Conservation (phyloP, 805 yeast species). For the Candida dajiaensis region DNA sequence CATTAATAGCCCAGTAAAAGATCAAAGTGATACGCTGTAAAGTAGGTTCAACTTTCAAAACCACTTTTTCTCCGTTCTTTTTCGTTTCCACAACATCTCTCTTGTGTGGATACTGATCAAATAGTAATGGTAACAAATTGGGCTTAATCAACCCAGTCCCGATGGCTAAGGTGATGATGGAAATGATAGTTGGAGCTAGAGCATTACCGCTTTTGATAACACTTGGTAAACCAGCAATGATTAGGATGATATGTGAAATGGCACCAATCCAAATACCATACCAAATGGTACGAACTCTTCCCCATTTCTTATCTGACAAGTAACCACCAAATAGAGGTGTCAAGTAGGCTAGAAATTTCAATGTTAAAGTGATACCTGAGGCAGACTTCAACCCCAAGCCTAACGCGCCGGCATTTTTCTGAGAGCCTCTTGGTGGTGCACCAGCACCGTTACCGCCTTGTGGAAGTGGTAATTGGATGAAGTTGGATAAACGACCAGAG, state of each 20-base stretch:
- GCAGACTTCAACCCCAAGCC: slow-evolving; percentile 56
- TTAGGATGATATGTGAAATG: slow-evolving; percentile 54
- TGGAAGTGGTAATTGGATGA: slow-evolving; percentile 52
- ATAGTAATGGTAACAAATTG: slow-evolving; percentile 60
- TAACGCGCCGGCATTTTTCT: slow-evolving; percentile 44
- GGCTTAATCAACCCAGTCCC: slow-evolving; percentile 80
- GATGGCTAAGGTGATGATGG: slow-evolving; percentile 49
- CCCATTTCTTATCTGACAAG: slow-evolving; percentile 66
- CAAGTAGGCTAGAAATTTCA: slow-evolving; percentile 76
- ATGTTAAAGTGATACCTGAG: slow-evolving; percentile 64
- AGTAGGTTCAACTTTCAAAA: slow-evolving; percentile 62
- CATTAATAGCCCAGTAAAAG: slow-evolving; percentile 67
- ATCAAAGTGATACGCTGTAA: slow-evolving; percentile 68
- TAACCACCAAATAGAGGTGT: slow-evolving; percentile 75
- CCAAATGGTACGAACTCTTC: slow-evolving; percentile 63
- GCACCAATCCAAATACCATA: slow-evolving; percentile 52
- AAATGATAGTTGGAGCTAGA: slow-evolving; percentile 48
- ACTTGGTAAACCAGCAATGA: slow-evolving; percentile 60
- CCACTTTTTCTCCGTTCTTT: slow-evolving; percentile 58
- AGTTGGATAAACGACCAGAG: slow-evolving; percentile 69
- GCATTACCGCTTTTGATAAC: slow-evolving; percentile 41
- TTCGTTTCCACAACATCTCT: slow-evolving; percentile 51
- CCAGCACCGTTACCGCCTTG: slow-evolving; percentile 30
- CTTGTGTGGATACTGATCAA: slow-evolving; percentile 61
- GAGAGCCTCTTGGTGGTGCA: slow-evolving; percentile 15